These are phyloP conservation scores for Caryopteris hybrid DNA, from an alignment of 305 asterid genomes.

Conservation along the genomic window DNA sequence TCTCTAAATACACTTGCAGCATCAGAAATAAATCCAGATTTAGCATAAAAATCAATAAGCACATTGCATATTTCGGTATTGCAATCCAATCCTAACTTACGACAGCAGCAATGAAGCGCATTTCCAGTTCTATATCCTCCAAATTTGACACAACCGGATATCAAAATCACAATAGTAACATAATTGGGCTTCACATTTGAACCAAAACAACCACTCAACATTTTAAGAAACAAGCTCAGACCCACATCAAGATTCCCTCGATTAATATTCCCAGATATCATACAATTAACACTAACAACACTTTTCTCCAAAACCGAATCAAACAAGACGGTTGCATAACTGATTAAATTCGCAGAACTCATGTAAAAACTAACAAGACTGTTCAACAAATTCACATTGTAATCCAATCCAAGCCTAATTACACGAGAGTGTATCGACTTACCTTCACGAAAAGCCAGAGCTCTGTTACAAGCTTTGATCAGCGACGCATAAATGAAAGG, in stretches of 20 bases:
- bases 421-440: slow-evolving; percentile 45
- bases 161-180: slow-evolving; percentile 36
- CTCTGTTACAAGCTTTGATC: slow-evolving; percentile 44
- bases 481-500: slow-evolving; percentile 49
- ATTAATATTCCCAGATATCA: slow-evolving; percentile 38
- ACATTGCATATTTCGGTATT: slow-evolving; percentile 39
- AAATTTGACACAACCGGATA: slow-evolving; percentile 34
- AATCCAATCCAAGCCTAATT: slow-evolving; percentile 39
- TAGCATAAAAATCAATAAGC: slow-evolving; percentile 41
- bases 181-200: slow-evolving; percentile 31
- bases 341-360: slow-evolving; percentile 28
- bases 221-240: slow-evolving; percentile 26
- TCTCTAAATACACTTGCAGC: slow-evolving; percentile 32
- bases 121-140: slow-evolving; percentile 28
- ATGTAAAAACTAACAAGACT: slow-evolving; percentile 40
- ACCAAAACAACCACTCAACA: slow-evolving; percentile 43
- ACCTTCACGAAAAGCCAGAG: slow-evolving; percentile 35
- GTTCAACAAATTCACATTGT: slow-evolving; percentile 36
- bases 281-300: slow-evolving; percentile 41
- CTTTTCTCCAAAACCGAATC: slow-evolving; percentile 31
- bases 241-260: slow-evolving; percentile 39
- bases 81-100: slow-evolving; percentile 29
- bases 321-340: slow-evolving; percentile 36
- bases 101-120: slow-evolving; percentile 40
- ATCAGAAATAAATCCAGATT: slow-evolving; percentile 26